Evolutionary conservation across 2,329 filamentous ascomycete genomes (phyloP).

Genomic region (Triangularia setosa): DNA sequence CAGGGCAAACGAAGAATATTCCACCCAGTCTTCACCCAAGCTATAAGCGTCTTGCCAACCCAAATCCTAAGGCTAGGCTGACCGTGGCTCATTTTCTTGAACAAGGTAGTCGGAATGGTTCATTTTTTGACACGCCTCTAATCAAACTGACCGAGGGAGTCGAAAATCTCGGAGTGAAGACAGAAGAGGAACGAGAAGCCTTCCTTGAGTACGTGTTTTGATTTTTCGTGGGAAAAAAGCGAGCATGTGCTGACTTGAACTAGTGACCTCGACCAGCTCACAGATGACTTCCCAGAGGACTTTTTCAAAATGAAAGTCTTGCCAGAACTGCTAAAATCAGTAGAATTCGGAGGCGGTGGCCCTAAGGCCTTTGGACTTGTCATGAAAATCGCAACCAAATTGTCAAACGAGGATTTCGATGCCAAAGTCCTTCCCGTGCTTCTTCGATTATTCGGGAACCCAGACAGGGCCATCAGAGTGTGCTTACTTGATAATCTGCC

Average conservation of each 20-base stretch:
- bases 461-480: conserved; percentile 87
- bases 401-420: conserved; percentile 88
- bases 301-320: conserved; percentile 98
- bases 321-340: conserved; percentile 92
- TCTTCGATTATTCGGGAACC: conserved; percentile 81
- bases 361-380: conserved; percentile 85
- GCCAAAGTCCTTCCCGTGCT: conserved; percentile 78
- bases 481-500: conserved; percentile 86
- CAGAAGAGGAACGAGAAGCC: conserved; percentile 74
- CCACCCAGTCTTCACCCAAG: conserved; percentile 84
- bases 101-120: conserved; percentile 74
- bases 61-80: conserved; percentile 83
- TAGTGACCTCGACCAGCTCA: conserved; percentile 74
- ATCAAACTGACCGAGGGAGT: conserved; percentile 92
- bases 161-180: conserved; percentile 87
- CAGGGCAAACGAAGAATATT: conserved; percentile 79
- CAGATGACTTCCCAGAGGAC: conserved; percentile 93
- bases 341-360: conserved; percentile 96
- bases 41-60: conserved; percentile 84
- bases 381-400: conserved; percentile 84
- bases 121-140: conserved; percentile 89
- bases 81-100: conserved; percentile 85
- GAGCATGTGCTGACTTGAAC: conserved; percentile 32
- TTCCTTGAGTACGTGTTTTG: conserved; percentile 62
- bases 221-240: conserved; percentile 8